Evolutionary conservation across 768 basidiomycete genomes (phyloP).

Genomic region (Candolleomyces eurysporus): DNA sequence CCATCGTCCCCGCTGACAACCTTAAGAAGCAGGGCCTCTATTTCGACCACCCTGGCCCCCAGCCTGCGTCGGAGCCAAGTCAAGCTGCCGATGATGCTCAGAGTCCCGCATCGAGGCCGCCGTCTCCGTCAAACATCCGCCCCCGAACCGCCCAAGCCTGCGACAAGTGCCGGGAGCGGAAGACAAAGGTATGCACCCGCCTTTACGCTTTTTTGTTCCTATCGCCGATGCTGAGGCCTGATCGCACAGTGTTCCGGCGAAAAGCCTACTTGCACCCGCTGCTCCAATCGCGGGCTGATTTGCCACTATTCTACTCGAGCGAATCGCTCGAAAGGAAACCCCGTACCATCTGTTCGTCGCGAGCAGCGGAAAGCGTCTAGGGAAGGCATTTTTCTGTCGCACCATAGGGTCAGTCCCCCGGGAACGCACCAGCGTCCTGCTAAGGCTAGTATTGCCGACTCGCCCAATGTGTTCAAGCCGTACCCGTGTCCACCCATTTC

Average conservation of each 20-base stretch:
- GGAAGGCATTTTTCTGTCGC: not conserved
- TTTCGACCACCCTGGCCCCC: not conserved
- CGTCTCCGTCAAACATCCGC: slow-evolving; percentile 23
- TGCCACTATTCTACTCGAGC: slow-evolving; percentile 46
- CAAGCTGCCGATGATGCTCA: not conserved
- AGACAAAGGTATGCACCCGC: slow-evolving; percentile 46
- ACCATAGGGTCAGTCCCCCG: not conserved
- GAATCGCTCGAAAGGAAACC: not conserved
- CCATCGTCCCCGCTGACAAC: not conserved
- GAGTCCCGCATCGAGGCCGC: slow-evolving; percentile 8
- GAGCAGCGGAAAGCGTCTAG: not conserved
- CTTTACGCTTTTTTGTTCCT: not conserved
- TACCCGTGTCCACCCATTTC: slow-evolving; percentile 23
- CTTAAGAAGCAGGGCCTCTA: slow-evolving; percentile 6
- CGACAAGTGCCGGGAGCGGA: slow-evolving; percentile 55
- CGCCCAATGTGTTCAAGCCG: not conserved
- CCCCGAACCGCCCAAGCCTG: slow-evolving; percentile 54
- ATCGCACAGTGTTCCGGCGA: slow-evolving; percentile 53
- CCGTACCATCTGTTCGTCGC: not conserved
- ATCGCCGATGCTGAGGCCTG: not conserved
- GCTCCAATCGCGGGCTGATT: slow-evolving; percentile 44
- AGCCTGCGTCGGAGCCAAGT: too few species aligned
- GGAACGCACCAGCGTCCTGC: not conserved
- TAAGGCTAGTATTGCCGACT: not conserved
- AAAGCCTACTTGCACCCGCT: slow-evolving; percentile 51